phyloP scores from a whole-genome alignment of 75 land plant species.

The Picea glauca region DNA sequence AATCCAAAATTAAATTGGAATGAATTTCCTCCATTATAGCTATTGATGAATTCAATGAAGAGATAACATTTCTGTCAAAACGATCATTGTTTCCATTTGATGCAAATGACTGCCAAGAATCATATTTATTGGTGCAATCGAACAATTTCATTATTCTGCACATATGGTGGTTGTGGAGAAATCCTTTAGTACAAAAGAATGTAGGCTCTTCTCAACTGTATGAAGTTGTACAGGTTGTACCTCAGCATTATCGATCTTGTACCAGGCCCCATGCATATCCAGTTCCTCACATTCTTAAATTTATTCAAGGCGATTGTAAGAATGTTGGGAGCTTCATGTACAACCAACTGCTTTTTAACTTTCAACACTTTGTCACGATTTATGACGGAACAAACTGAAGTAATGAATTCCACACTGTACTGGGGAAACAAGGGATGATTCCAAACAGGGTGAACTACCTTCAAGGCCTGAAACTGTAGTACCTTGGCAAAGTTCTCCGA shows the following conservation, averaged over 20 bases:
- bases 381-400: constrained; percentile 69
- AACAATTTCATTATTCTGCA: no score
- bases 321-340: no score
- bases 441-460: constrained; percentile 92
- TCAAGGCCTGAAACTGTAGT: constrained; percentile 83
- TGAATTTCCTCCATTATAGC: not conserved
- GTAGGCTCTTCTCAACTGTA: no score
- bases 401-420: constrained; percentile 73
- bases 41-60: not conserved
- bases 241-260: no score
- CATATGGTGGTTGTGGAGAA: no score
- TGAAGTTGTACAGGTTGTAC: no score
- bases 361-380: constrained; percentile 57
- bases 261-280: no score
- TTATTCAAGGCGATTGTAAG: no score
- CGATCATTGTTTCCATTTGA: not conserved
- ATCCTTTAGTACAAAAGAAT: no score
- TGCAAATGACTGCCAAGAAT: no score
- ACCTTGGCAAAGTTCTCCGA: constrained; percentile 80
- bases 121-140: no score
- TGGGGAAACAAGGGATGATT: constrained; percentile 78
- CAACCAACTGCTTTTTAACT: not conserved
- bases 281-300: no score
- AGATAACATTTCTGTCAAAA: not conserved
- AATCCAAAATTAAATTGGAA: not conserved